Evolutionary conservation across 306 rosid species (phyloP), one percentile per base, ranked within the genome.

Genomic region (Carpinus fangiana): DNA sequence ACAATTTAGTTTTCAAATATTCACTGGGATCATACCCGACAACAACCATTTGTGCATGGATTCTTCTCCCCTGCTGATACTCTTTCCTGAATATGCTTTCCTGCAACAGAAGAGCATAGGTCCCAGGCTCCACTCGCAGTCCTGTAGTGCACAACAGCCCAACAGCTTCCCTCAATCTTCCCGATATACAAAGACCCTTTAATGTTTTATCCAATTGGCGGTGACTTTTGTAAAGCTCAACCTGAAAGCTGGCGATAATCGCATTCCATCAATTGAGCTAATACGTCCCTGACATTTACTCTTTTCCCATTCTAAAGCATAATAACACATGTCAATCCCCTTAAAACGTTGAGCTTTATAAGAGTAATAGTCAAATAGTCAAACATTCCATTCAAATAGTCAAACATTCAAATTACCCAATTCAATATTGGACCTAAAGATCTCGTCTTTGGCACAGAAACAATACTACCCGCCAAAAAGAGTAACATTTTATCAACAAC

Each of bases 181-280:
- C 92, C 66, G 93, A 87, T 66, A 82, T 48, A 83, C 93, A 90
- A 47, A 89, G 84, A 83, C 81, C 82, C 59, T 57, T 84, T 56
- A 88, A 77, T 23, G 86, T 78, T 77, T 85, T 82, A 87, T 87
- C 89, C 86, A 87, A 82, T 79, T 61, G 68, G 70, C 46, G 81
- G 68, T 67, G 71, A 17, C 59, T 61, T 80, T 45, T 55, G 48
- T 66, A 48, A 75, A 75, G 80, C 89, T 81, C 84, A 74, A 89
- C 93, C 97, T 92, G 95, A 89, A 88, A 94, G 83, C 94, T 92
- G 91, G 77, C 83, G 82, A 89, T 72, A 57, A 82, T 77, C 56
- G 72, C 81, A 81, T 54, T 59, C 73, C 77, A 64, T 70, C 75
- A 79, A 79, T 20, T 51, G 53, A 83, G 56, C 78, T 73, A 75